Evolutionary conservation across 768 basidiomycete species (phyloP).

Genomic region (Kwoniella europaea): DNA sequence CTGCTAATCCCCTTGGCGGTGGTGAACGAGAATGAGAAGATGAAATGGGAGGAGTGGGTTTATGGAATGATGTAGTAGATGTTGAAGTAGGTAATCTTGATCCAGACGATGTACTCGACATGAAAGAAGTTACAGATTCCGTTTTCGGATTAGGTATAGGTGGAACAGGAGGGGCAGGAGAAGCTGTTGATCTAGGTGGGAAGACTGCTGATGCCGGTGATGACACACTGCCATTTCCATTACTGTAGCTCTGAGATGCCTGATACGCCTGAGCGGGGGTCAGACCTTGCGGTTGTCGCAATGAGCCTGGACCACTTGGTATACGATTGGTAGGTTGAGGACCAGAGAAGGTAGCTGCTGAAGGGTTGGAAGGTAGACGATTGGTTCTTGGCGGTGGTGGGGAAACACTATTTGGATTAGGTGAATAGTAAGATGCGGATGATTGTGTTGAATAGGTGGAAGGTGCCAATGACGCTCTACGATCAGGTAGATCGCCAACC

Average conservation of each 20-base stretch:
- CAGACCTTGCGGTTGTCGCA: constrained; percentile 14
- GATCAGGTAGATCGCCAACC: constrained; percentile 23
- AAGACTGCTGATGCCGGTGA: constrained; percentile 40
- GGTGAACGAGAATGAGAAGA: constrained; percentile 13
- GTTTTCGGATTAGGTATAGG: constrained; percentile 17
- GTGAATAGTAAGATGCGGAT: constrained; percentile 44
- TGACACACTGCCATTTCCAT: constrained; percentile 15
- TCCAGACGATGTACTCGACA: constrained; percentile 3
- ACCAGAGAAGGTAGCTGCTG: neutral
- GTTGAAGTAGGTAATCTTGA: constrained; percentile 17
- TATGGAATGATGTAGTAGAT: constrained; percentile 21
- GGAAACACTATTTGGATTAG: constrained; percentile 38
- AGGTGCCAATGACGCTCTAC: constrained; percentile 47
- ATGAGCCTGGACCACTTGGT: constrained; percentile 15
- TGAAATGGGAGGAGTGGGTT: constrained; percentile 1
- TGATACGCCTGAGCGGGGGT: constrained; percentile 40
- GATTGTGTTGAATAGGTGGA: constrained; percentile 44
- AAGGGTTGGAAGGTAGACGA: constrained; percentile 28
- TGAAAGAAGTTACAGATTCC: constrained; percentile 20
- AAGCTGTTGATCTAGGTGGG: constrained; percentile 34
- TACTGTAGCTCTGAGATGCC: constrained; percentile 24
- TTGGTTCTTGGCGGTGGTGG: constrained; percentile 31
- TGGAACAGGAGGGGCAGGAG: constrained; percentile 21
- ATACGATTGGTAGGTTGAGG: constrained; percentile 7
- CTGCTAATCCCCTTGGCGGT: neutral